Base-by-base conservation (phyloP, 1,284 basidiomycete species). In the Volvariella surrecta region DNA sequence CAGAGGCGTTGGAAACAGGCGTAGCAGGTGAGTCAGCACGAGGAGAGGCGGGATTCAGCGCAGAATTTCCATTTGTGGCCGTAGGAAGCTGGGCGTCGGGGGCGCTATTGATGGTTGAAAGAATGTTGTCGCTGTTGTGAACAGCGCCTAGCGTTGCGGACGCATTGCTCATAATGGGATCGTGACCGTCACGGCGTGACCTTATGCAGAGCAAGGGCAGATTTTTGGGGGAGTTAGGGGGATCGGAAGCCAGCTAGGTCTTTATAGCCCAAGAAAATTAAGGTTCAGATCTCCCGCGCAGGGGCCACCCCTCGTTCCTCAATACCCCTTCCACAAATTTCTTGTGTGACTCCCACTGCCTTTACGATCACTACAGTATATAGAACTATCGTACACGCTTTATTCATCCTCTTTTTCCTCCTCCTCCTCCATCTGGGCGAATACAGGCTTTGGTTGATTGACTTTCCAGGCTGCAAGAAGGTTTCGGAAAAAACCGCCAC, bases 391-490 rank as follows among this genome's bases (percentile, higher is more conserved):
- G 47, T 46, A 45, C 44, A 50, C 43, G 34, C 34, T 44, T 50
- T 65, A 55, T 50, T 61, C 41, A 41, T 69, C 64, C 45, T 66
- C 62, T 54, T 74, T 70, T 52, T 74, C 70, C 48, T 78, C 74
- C 50, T 78, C 74, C 50, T 73, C 66, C 30, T 71, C 67, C 48
- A 70, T 76, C 53, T 73, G 70, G 46, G 75, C 73, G 61, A 89
- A 89, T 47, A 90, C 84, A 0, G 86, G 78, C 57, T 78, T 76
- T 42, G 88, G 86, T 58, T 89, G 87, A 65, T 82, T 89, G 52
- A 69, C 63, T 62, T 71, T 74, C 87, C 88, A 90, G 32, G 88
- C 87, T 90, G 75, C 52, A 58, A 66, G 61, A 68, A 64, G 68
- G 71, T 63, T 67, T 67, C 64, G 64, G 64, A 71, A 74, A 67